Evolutionary conservation across 2,329 filamentous ascomycete species (phyloP).

Genomic region (Parasarocladium wereldwijsianum): DNA sequence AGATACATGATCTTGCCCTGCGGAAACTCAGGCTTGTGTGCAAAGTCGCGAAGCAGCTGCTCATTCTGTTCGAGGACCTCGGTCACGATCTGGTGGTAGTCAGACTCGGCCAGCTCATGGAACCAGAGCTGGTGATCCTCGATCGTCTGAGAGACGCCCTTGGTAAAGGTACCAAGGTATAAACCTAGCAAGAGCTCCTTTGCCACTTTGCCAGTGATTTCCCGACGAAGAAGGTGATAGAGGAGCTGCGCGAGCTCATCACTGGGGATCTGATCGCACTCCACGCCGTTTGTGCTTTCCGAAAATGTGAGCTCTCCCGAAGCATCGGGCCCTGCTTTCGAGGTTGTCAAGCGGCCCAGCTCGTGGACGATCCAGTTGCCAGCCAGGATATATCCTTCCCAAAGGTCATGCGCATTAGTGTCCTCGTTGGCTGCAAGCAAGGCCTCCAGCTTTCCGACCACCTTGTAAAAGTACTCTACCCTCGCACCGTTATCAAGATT

Average conservation of each 20-base stretch:
- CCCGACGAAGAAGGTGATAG: constrained; percentile 27
- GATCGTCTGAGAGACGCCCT: constrained; percentile 28
- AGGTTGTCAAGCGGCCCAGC: constrained; percentile 51
- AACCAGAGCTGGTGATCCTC: constrained; percentile 38
- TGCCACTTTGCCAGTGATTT: constrained; percentile 41
- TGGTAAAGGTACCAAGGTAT: constrained; percentile 30
- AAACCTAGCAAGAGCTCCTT: constrained; percentile 42
- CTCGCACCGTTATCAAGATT: constrained; percentile 64
- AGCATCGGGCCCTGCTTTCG: constrained; percentile 22
- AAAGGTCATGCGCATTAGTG: constrained; percentile 6
- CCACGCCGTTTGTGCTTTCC: constrained; percentile 30
- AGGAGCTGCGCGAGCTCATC: constrained; percentile 35
- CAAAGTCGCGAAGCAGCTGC: constrained; percentile 30
- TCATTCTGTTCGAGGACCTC: constrained; percentile 29
- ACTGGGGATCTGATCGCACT: constrained; percentile 30
- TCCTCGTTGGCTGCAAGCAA: constrained; percentile 9
- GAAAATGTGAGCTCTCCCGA: constrained; percentile 20
- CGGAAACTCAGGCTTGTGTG: constrained; percentile 28
- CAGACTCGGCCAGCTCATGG: constrained; percentile 27
- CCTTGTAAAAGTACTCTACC: constrained; percentile 66
- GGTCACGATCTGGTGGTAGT: constrained; percentile 33
- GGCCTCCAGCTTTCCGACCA: constrained; percentile 34
- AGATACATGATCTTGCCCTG: constrained; percentile 47
- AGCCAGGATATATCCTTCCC: constrained; percentile 20
- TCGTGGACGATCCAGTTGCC: constrained; percentile 63